Conservation (phyloP, 2,329 filamentous ascomycete genomes). For the Phialophora macrospora region DNA sequence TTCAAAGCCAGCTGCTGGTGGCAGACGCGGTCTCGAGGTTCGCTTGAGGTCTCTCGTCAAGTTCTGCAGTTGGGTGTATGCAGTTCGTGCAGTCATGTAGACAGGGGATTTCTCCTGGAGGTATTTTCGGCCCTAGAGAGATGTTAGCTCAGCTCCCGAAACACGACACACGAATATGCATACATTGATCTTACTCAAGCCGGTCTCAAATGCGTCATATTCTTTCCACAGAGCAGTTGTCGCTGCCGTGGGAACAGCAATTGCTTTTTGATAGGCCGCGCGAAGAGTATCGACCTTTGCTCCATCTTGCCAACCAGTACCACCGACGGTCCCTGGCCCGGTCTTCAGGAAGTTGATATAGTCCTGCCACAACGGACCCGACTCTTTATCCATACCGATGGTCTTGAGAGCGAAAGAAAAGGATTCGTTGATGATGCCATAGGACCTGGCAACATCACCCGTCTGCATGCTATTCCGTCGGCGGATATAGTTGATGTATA, state of each 20-base stretch:
- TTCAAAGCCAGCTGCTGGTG: slow-evolving; percentile 82
- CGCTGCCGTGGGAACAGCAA: slow-evolving; percentile 81
- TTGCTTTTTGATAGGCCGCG: slow-evolving; percentile 89
- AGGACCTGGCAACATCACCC: slow-evolving; percentile 76
- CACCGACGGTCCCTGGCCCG: slow-evolving; percentile 82
- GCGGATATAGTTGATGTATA: slow-evolving; percentile 94
- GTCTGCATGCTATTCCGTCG: slow-evolving; percentile 84
- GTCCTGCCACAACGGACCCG: slow-evolving; percentile 88
- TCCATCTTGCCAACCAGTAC: slow-evolving; percentile 90
- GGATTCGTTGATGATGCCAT: slow-evolving; percentile 78
- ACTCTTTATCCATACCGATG: slow-evolving; percentile 88
- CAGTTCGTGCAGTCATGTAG: slow-evolving; percentile 95
- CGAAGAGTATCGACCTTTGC: slow-evolving; percentile 96
- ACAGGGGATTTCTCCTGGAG: slow-evolving; percentile 88
- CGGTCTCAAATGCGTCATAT: slow-evolving; percentile 95
- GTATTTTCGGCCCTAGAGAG: slow-evolving; percentile 81
- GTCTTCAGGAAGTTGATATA: slow-evolving; percentile 93
- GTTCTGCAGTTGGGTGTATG: slow-evolving; percentile 88
- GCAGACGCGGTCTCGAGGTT: slow-evolving; percentile 77
- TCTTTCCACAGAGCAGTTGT: slow-evolving; percentile 92
- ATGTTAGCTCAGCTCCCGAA: slow-evolving; percentile 24
- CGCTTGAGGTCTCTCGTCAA: slow-evolving; percentile 77
- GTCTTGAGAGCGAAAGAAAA: slow-evolving; percentile 92
- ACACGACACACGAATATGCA: slow-evolving; percentile 41
- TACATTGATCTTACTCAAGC: slow-evolving; percentile 88